phyloP scores from a whole-genome alignment of 805 yeast species.

The Wickerhamomyces canadensis region DNA sequence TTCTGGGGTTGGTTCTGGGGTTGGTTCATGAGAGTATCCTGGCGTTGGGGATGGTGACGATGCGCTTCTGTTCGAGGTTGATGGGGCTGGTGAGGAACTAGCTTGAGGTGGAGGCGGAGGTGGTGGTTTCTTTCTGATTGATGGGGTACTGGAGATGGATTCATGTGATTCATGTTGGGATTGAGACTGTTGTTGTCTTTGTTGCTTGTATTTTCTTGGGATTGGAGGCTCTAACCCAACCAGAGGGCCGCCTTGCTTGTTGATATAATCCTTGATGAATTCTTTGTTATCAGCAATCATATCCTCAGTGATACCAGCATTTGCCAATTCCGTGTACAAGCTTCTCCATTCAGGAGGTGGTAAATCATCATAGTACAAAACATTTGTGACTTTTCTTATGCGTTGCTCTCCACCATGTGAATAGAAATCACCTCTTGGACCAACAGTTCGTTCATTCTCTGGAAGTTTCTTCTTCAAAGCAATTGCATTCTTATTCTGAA shows the following conservation, averaged over 20 bases:
- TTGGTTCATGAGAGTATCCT: too few relatives aligned
- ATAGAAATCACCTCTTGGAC: conserved; percentile 26
- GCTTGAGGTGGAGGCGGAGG: conserved; percentile 33
- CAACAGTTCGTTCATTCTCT: conserved; percentile 26
- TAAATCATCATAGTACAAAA: conserved; percentile 65
- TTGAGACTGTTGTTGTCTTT: conserved; percentile 34
- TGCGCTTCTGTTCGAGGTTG: too few relatives aligned
- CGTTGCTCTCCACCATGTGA: conserved; percentile 42
- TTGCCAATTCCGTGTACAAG: conserved; percentile 64
- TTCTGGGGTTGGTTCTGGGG: conserved; percentile 12
- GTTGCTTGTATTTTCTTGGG: conserved; percentile 50
- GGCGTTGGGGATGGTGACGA: conserved; percentile 10
- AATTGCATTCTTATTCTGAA: conserved; percentile 81
- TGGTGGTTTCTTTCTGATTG: conserved; percentile 32
- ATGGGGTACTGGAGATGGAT: conserved; percentile 21
- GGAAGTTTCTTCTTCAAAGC: conserved; percentile 54
- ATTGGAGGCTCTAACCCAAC: conserved; percentile 83
- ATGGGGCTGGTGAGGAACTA: too few relatives aligned
- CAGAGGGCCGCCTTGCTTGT: conserved; percentile 71
- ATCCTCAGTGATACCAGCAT: conserved; percentile 78
- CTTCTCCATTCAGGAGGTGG: conserved; percentile 86
- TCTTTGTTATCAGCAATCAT: conserved; percentile 85
- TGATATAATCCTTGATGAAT: conserved; percentile 73
- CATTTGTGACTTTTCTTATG: conserved; percentile 48
- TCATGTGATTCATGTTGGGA: conserved; percentile 20